These are phyloP conservation scores for Schrenkiella parvula DNA, from an alignment of 345 rosid genomes.

Conservation along the genomic window DNA sequence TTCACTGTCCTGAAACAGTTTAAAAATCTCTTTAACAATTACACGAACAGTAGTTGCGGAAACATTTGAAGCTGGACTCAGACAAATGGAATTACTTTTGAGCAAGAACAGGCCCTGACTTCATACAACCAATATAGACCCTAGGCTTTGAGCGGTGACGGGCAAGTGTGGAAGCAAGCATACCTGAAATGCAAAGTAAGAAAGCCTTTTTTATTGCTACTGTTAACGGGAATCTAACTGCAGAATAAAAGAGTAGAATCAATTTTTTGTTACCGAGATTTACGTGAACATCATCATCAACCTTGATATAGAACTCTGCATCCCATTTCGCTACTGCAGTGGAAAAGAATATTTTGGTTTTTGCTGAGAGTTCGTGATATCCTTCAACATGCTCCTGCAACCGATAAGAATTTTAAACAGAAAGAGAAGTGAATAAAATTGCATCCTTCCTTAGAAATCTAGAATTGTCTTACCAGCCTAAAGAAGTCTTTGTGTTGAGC, in stretches of 20 bases:
- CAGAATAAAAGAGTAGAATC: background rate
- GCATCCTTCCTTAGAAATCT: background rate
- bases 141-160: slow-evolving; percentile 89
- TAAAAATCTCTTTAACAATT: background rate
- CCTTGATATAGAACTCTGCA: slow-evolving; percentile 89
- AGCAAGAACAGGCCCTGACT: slow-evolving; percentile 96
- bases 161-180: slow-evolving; percentile 84
- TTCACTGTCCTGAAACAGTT: slow-evolving; percentile 64
- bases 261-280: slow-evolving; percentile 61
- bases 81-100: slow-evolving; percentile 53
- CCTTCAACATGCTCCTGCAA: slow-evolving; percentile 95
- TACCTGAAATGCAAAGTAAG: slow-evolving; percentile 39
- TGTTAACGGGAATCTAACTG: background rate
- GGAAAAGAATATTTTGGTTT: slow-evolving; percentile 87
- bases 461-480: slow-evolving; percentile 61
- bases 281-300: slow-evolving; percentile 99
- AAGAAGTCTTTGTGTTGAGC: slow-evolving; percentile 95
- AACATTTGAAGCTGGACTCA: background rate
- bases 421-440: background rate
- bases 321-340: slow-evolving; percentile 96
- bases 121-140: slow-evolving; percentile 95
- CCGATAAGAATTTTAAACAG: background rate
- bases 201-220: background rate
- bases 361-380: slow-evolving; percentile 93
- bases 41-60: background rate